Conservation (phyloP, 1,284 basidiomycete species). For the Rhodotorula sp. region DNA sequence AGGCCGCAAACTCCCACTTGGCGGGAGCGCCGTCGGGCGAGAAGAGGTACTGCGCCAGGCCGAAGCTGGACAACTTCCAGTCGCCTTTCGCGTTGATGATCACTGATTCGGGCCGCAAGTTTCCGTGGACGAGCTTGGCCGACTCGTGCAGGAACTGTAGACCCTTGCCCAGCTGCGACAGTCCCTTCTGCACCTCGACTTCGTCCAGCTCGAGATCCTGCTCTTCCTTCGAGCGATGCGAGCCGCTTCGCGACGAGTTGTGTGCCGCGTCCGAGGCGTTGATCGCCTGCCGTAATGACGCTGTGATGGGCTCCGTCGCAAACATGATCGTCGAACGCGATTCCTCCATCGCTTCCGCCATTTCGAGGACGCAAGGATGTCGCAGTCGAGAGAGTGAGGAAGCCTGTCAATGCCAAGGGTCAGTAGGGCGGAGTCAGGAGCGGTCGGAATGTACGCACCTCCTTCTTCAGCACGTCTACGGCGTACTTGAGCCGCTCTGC, state of each 20-base stretch:
- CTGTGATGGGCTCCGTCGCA: constrained; percentile 83
- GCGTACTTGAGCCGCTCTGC: constrained; percentile 58
- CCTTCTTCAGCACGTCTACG: constrained; percentile 78
- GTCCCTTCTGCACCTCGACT: constrained; percentile 97
- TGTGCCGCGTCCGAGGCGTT: constrained; percentile 46
- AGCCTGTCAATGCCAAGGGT: constrained; percentile 57
- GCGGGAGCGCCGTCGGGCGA: constrained; percentile 70
- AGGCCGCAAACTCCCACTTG: constrained; percentile 83
- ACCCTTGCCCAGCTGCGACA: constrained; percentile 89
- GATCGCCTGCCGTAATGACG: constrained; percentile 72
- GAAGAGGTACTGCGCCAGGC: constrained; percentile 75
- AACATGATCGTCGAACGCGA: constrained; percentile 83
- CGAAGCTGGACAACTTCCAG: constrained; percentile 94
- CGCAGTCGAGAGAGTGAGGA: constrained; percentile 78
- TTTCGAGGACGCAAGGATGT: constrained; percentile 95
- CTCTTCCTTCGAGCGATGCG: constrained; percentile 38
- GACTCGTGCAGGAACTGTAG: constrained; percentile 88
- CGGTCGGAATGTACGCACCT: constrained; percentile 58
- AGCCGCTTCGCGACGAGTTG: constrained; percentile 55
- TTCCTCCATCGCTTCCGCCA: constrained; percentile 98
- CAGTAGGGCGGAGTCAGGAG: not conserved
- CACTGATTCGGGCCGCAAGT: constrained; percentile 76
- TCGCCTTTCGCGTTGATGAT: constrained; percentile 92
- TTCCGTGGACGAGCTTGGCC: constrained; percentile 86
- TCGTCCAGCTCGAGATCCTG: constrained; percentile 71